phyloP scores from a whole-genome alignment of 1,139 yeast genomes.

The Saccharomycopsis hybrid region DNA sequence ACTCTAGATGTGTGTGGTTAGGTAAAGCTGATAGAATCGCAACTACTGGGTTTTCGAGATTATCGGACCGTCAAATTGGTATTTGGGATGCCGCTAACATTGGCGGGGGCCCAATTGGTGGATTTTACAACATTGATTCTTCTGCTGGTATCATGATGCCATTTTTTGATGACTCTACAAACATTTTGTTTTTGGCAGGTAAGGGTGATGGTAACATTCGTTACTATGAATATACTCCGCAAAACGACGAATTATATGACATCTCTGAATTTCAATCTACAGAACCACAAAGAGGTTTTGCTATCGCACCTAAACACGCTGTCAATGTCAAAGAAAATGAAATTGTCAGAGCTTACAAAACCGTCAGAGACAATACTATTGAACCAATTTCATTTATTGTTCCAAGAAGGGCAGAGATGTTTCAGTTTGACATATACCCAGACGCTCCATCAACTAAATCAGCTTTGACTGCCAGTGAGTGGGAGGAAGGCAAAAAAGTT shows the following conservation, averaged over 20 bases:
- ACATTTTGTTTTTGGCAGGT: slow-evolving; percentile 83
- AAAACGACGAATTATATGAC: slow-evolving; percentile 72
- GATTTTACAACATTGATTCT: slow-evolving; percentile 77
- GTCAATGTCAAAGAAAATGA: slow-evolving; percentile 82
- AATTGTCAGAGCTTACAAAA: slow-evolving; percentile 71
- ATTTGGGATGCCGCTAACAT: slow-evolving; percentile 81
- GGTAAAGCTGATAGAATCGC: slow-evolving; percentile 80
- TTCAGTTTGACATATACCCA: slow-evolving; percentile 89
- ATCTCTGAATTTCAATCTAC: slow-evolving; percentile 81
- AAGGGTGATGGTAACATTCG: slow-evolving; percentile 98
- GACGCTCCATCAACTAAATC: slow-evolving; percentile 79
- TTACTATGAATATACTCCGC: slow-evolving; percentile 65
- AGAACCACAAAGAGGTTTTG: slow-evolving; percentile 95
- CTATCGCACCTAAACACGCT: slow-evolving; percentile 75
- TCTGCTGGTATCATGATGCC: slow-evolving; percentile 95
- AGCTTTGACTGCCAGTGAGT: slow-evolving; percentile 73
- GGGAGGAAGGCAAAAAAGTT: slow-evolving; percentile 69
- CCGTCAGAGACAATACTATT: slow-evolving; percentile 71
- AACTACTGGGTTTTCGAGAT: slow-evolving; percentile 93
- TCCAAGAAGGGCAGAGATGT: slow-evolving; percentile 88
- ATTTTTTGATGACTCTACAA: slow-evolving; percentile 72
- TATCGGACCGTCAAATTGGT: slow-evolving; percentile 92
- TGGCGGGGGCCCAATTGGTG: slow-evolving; percentile 79
- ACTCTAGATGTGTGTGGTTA: slow-evolving; percentile 81
- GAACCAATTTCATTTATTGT: slow-evolving; percentile 91